These are phyloP conservation scores for Auricularia auricula-judae DNA, from an alignment of 768 basidiomycete genomes.

Conservation along the genomic window DNA sequence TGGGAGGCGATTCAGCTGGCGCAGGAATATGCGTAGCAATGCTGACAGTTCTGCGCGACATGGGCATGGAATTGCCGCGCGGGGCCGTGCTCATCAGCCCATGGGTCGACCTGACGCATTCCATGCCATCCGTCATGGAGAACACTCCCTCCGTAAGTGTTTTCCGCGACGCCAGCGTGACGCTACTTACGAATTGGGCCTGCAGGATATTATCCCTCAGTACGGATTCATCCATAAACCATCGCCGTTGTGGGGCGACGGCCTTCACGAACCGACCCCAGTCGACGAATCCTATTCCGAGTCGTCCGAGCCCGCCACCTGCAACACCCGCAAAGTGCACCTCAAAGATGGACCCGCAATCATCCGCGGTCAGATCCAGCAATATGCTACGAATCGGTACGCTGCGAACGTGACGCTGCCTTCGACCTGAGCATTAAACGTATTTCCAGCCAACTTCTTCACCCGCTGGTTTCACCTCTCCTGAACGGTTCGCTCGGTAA, in stretches of 20 bases:
- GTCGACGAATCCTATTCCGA: neutral
- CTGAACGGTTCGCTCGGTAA: constrained; percentile 76
- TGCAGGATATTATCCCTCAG: constrained; percentile 68
- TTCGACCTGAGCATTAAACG: no score
- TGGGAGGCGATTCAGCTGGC: constrained; percentile 90
- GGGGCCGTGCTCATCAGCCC: constrained; percentile 90
- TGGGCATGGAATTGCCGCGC: constrained; percentile 68
- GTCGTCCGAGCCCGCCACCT: constrained; percentile 6
- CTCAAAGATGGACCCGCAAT: constrained; percentile 24
- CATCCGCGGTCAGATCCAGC: constrained; percentile 57
- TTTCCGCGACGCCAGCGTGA: neutral
- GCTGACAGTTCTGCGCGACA: constrained; percentile 80
- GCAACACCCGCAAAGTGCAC: constrained; percentile 42
- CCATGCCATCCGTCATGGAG: constrained; percentile 75
- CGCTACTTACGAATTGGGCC: neutral
- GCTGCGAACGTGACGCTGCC: constrained; percentile 8
- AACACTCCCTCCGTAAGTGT: constrained; percentile 70
- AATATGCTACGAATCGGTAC: constrained; percentile 76
- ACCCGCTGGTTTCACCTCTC: constrained; percentile 69
- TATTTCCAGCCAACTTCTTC: constrained; percentile 40
- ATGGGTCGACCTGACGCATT: constrained; percentile 90
- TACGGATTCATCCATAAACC: constrained; percentile 75
- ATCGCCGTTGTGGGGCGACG: constrained; percentile 38
- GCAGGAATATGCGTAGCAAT: constrained; percentile 78
- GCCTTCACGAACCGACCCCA: neutral